Percentiles rank a stretch among this genome's conserved stretches.
Conservation (phyloP, 2,329 filamentous ascomycete species). For the Neurospora sp. region DNA sequence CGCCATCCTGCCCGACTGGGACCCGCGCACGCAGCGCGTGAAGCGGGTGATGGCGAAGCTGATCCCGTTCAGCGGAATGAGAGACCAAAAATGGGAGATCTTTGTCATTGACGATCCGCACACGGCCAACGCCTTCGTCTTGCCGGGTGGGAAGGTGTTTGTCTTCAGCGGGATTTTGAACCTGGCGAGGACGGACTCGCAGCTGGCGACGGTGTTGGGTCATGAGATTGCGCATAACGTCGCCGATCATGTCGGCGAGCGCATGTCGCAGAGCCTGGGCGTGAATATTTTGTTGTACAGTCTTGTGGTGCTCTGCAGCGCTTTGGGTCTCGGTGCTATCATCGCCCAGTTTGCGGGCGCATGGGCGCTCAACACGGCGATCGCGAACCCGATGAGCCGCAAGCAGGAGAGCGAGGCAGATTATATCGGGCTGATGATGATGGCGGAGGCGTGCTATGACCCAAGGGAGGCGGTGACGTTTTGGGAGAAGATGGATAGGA, state of each 20-base stretch:
- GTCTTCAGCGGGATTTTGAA: constrained; percentile 64
- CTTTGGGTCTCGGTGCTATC: constrained; percentile 33
- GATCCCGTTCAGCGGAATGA: constrained; percentile 56
- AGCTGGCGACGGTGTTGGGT: constrained; percentile 63
- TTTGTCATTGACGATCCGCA: constrained; percentile 59
- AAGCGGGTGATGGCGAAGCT: constrained; percentile 54
- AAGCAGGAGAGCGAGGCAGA: constrained; percentile 70
- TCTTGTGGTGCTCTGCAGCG: constrained; percentile 37
- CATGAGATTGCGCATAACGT: constrained; percentile 75
- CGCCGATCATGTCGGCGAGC: constrained; percentile 58
- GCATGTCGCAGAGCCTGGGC: constrained; percentile 43
- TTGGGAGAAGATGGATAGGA: constrained; percentile 55
- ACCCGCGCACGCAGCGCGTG: constrained; percentile 44
- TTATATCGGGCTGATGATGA: constrained; percentile 73
- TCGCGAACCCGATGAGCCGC: constrained; percentile 57
- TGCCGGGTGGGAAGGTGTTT: constrained; percentile 72
- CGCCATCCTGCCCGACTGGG: constrained; percentile 47
- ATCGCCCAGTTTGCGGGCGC: constrained; percentile 31
- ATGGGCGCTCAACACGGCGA: constrained; percentile 50
- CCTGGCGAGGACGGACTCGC: constrained; percentile 57
- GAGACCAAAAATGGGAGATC: constrained; percentile 55
- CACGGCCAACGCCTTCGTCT: constrained; percentile 60
- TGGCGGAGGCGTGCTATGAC: constrained; percentile 70
- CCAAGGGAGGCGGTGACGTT: constrained; percentile 56
- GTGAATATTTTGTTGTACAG: constrained; percentile 40